Evolutionary conservation across 1,284 basidiomycete species (phyloP).

Genomic region (Austroboletus niveus): DNA sequence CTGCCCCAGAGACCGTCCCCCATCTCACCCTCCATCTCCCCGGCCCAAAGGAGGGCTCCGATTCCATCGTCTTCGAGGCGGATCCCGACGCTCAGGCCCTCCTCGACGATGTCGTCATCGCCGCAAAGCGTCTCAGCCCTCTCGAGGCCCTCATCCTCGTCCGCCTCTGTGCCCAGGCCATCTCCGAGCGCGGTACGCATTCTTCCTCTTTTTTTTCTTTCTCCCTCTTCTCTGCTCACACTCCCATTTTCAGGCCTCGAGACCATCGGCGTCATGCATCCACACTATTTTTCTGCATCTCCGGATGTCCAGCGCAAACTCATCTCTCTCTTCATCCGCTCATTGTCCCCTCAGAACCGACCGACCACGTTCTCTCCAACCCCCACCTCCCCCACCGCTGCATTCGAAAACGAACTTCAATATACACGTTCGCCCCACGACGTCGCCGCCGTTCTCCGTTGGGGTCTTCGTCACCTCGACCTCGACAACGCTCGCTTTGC

Average conservation of each 20-base stretch:
- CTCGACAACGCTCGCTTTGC: slow-evolving; percentile 57
- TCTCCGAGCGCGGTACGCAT: slow-evolving; percentile 56
- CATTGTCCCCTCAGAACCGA: slow-evolving; percentile 47
- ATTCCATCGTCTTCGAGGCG: slow-evolving; percentile 55
- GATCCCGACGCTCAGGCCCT: slow-evolving; percentile 46
- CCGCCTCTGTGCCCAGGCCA: slow-evolving; percentile 60
- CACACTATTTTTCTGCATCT: slow-evolving; percentile 75
- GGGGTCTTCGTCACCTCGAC: slow-evolving; percentile 70
- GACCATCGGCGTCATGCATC: slow-evolving; percentile 76
- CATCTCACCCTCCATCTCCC: slow-evolving; percentile 62
- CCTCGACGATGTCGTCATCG: slow-evolving; percentile 54
- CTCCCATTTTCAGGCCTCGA: slow-evolving; percentile 52
- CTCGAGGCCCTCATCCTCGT: slow-evolving; percentile 60
- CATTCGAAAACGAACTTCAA: slow-evolving; percentile 62
- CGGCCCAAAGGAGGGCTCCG: slow-evolving; percentile 46
- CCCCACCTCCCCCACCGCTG: slow-evolving; percentile 40
- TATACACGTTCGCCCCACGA: slow-evolving; percentile 69
- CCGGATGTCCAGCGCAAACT: slow-evolving; percentile 63
- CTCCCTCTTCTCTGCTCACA: not conserved
- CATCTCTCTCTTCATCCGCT: slow-evolving; percentile 68
- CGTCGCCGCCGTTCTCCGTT: slow-evolving; percentile 73
- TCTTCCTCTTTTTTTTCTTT: slow-evolving; percentile 4
- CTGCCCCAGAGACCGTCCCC: slow-evolving; percentile 32
- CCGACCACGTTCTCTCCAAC: slow-evolving; percentile 49
- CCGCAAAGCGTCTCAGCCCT: slow-evolving; percentile 54